These are phyloP conservation scores for Cercospora nicotianae DNA, from an alignment of 2,329 filamentous ascomycete genomes.

Conservation along the genomic window DNA sequence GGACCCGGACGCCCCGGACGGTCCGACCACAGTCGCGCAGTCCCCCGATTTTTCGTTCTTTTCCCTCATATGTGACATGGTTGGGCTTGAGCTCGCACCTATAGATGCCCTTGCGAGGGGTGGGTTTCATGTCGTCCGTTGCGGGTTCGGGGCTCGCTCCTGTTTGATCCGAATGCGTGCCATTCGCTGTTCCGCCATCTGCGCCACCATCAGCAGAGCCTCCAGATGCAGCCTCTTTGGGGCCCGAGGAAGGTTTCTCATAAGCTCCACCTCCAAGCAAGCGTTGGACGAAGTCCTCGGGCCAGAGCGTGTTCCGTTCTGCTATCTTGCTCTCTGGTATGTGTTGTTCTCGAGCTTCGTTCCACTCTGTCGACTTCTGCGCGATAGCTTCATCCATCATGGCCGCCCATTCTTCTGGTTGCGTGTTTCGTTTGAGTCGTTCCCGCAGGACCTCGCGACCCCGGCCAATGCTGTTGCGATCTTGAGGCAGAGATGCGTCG, in stretches of 20 bases:
- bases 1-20: neutral
- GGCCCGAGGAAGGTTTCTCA: too few relatives aligned
- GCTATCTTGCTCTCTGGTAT: neutral
- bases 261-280: too few relatives aligned
- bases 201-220: too few relatives aligned
- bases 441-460: neutral
- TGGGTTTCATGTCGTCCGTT: neutral
- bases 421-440: neutral
- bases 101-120: neutral
- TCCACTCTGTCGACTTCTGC: neutral
- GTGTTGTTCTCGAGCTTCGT: neutral
- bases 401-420: neutral
- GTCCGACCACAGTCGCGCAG: neutral
- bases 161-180: neutral
- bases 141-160: neutral
- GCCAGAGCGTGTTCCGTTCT: neutral
- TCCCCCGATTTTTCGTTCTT: neutral
- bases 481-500: neutral
- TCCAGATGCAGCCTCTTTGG: neutral
- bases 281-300: too few relatives aligned
- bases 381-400: neutral
- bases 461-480: neutral
- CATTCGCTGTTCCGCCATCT: neutral
- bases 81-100: conserved; percentile 1
- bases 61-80: neutral